Base-by-base conservation (phyloP, 2,329 filamentous ascomycete species). In the Talaromyces amestolkiae region DNA sequence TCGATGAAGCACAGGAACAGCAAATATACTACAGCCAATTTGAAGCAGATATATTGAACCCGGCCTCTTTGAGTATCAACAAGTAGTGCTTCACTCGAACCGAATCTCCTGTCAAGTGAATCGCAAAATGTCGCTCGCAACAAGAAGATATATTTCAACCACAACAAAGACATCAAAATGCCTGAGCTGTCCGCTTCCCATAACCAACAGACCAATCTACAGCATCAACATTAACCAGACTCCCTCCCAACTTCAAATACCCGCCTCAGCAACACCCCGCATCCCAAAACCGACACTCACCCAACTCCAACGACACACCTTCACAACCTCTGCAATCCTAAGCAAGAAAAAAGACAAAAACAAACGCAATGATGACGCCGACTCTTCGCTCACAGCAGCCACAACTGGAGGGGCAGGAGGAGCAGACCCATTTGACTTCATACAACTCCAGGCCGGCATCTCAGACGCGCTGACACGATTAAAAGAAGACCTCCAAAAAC, bases 391-490 rank as follows among this genome's bases (percentile, higher is more conserved):
- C 5, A 35, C 62, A 13, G n/a, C 53, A 11, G 27, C 33, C 15
- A 5, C 24, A 63, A 53, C 70, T n/a, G 67, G 10, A 74, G 82
- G 64, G 19, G 53, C 71, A n/a, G 67, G 11, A 74, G 82, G 64
- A 31, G 27, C 65, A 37, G 86, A 90, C 71, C 85, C 87, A 1
- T 85, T 82, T 72, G 87, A 91, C 75, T 85, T 90, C 70, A 81
- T 84, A 5, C 75, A 78, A 10, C 78, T 91, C 3, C 81, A 89
- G 68, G 71, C 78, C 0, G 82, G 84, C 10, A 87, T 91, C 63
- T 77, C 82, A 13, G 81, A 81, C 63, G 81, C 84, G 0, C 77
- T 87, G 11, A 81, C 85, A 64, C 82, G 81, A 60, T 78, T 91
- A 27, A 86, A 85, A 68, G 83, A 85, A 69, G 86, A 89, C 10